Percentiles rank a stretch among this genome's conserved stretches.
These are phyloP conservation scores for Sinapis alba DNA, from an alignment of 441 rosid genomes.

Conservation along the genomic window DNA sequence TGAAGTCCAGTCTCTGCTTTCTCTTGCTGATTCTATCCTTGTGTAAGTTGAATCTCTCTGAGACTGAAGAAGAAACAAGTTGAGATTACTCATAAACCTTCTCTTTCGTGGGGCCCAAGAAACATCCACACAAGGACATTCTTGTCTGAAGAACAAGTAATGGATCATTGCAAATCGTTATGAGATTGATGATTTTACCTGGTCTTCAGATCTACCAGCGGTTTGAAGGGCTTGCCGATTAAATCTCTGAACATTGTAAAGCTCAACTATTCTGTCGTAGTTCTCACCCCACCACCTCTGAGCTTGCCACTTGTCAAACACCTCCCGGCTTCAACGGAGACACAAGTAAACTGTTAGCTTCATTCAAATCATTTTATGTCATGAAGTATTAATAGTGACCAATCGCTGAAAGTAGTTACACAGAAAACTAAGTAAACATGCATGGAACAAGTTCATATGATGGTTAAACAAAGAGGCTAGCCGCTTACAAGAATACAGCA, in stretches of 20 bases:
- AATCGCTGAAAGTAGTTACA: neutral
- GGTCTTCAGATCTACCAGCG: constrained; percentile 89
- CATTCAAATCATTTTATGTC: neutral
- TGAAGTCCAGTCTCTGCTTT: constrained; percentile 72
- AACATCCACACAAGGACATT: neutral
- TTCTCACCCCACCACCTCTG: constrained; percentile 99
- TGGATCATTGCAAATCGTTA: neutral
- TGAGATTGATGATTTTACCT: constrained; percentile 50
- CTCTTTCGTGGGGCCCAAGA: neutral
- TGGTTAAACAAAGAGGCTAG: neutral
- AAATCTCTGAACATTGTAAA: constrained; percentile 97
- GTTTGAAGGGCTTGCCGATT: constrained; percentile 93
- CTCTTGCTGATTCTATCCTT: constrained; percentile 71
- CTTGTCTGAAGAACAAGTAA: neutral
- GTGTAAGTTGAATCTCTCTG: constrained; percentile 85
- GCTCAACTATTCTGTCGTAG: constrained; percentile 94
- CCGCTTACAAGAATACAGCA: neutral
- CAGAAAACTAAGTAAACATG: neutral
- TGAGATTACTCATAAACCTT: neutral
- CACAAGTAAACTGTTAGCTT: constrained; percentile 22
- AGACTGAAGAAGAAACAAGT: constrained; percentile 28
- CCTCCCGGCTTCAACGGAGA: constrained; percentile 74
- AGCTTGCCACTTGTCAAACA: constrained; percentile 97
- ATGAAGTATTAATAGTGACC: neutral
- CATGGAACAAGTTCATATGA: neutral